Evolutionary conservation across 2,329 filamentous ascomycete species (phyloP).

Genomic region (Pyrenophora graminea): DNA sequence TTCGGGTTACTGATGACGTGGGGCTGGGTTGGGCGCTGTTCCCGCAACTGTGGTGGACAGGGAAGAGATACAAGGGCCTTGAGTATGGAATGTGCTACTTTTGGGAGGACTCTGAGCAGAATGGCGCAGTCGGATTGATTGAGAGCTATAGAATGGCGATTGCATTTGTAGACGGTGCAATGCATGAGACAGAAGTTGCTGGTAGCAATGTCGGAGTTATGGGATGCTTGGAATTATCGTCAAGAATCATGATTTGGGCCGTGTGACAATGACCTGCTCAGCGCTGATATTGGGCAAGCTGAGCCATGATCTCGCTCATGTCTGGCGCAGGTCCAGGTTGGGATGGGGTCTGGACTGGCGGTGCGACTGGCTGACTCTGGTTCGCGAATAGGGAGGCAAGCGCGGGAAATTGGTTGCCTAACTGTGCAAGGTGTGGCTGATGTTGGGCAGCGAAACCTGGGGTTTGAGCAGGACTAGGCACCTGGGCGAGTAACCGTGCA

Average conservation of each 20-base stretch:
- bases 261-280: conserved; percentile 13
- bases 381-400: conserved; percentile 37
- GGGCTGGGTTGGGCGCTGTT: too few species aligned
- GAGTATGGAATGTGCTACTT: background rate
- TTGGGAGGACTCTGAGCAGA: background rate
- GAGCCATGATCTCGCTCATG: conserved; percentile 76
- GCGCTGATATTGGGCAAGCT: conserved; percentile 68
- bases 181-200: conserved; percentile 1
- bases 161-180: conserved; percentile 2
- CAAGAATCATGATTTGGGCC: conserved; percentile 5
- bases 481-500: conserved; percentile 45
- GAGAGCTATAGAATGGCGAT: conserved; percentile 9
- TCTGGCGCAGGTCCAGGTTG: conserved; percentile 42
- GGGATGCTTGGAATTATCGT: conserved; percentile 3
- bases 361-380: conserved; percentile 29
- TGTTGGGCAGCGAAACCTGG: conserved; percentile 27
- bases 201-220: conserved; percentile 6
- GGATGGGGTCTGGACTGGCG: conserved; percentile 38
- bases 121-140: conserved; percentile 11
- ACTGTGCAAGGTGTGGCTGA: conserved; percentile 28
- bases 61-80: conserved; percentile 1
- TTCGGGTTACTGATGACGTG: too few species aligned
- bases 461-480: conserved; percentile 32
- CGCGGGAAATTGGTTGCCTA: conserved; percentile 38
- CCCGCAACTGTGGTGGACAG: background rate